phyloP scores from a whole-genome alignment of 1,284 basidiomycete species.

The Somion occarium region DNA sequence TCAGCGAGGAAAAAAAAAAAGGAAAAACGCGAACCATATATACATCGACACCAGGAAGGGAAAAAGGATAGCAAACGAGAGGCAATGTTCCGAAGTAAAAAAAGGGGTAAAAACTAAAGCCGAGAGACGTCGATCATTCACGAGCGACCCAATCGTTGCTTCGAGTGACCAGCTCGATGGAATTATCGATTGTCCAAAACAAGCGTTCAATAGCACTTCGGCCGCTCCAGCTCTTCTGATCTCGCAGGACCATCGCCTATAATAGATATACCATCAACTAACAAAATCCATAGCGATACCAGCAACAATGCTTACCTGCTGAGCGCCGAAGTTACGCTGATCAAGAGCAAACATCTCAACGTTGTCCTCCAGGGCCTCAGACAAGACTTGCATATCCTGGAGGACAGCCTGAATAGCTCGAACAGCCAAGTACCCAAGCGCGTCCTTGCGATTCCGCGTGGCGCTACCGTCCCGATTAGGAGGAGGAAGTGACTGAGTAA shows the following conservation, averaged over 20 bases:
- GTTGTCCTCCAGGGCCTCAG: conserved; percentile 85
- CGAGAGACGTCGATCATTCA: conserved; percentile 36
- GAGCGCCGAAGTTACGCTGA: conserved; percentile 88
- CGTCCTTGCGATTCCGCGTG: conserved; percentile 68
- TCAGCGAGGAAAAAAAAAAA: not conserved
- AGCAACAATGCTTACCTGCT: conserved; percentile 59
- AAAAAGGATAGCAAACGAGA: not conserved
- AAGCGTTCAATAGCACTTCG: conserved; percentile 82
- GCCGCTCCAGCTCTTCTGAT: conserved; percentile 90
- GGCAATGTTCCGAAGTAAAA: not conserved
- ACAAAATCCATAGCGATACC: conserved; percentile 10
- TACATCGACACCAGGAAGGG: not conserved
- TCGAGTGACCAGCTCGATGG: conserved; percentile 75
- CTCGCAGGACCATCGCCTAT: conserved; percentile 87
- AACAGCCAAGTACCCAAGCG: conserved; percentile 64
- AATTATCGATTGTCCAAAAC: conserved; percentile 87
- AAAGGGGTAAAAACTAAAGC: not conserved
- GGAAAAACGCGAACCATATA: not conserved
- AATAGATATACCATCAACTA: conserved; percentile 12
- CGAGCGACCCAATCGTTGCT: conserved; percentile 81
- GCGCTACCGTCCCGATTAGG: conserved; percentile 33
- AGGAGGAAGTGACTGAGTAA: conserved; percentile 64
- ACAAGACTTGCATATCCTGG: conserved; percentile 78
- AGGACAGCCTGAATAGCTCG: conserved; percentile 79
- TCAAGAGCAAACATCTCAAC: conserved; percentile 88